phyloP scores from a whole-genome alignment of 1,284 basidiomycete genomes.

The Fomitopsis betulina region DNA sequence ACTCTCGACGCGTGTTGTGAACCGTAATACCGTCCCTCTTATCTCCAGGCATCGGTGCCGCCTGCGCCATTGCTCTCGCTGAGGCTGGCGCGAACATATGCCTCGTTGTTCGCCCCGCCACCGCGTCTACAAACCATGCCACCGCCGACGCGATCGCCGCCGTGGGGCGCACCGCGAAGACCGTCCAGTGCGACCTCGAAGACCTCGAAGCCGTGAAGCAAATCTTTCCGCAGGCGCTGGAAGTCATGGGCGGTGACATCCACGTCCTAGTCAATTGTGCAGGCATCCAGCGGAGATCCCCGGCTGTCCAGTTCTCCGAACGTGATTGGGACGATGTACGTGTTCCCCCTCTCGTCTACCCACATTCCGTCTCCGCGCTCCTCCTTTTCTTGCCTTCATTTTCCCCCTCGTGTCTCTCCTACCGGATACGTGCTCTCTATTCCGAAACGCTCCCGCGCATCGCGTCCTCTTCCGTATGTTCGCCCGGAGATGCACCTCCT shows the following conservation, averaged over 20 bases:
- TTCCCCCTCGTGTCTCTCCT: constrained; percentile 1
- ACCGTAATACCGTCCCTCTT: constrained; percentile 13
- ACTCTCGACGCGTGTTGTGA: constrained; percentile 9
- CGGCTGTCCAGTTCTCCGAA: constrained; percentile 80
- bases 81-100: constrained; percentile 81
- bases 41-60: constrained; percentile 64
- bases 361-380: constrained; percentile 8
- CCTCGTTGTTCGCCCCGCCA: constrained; percentile 61
- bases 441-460: neutral
- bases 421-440: neutral
- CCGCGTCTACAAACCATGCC: constrained; percentile 42
- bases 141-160: constrained; percentile 53
- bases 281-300: constrained; percentile 87
- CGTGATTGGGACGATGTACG: constrained; percentile 87
- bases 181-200: constrained; percentile 75
- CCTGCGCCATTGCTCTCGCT: constrained; percentile 68
- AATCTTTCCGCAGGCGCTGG: constrained; percentile 62
- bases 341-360: constrained; percentile 12
- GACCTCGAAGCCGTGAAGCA: constrained; percentile 62
- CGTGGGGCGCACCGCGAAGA: constrained; percentile 37
- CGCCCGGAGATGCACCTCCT: neutral
- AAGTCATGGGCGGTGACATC: constrained; percentile 61
- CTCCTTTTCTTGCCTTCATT: constrained; percentile 2
- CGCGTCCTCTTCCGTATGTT: neutral
- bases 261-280: constrained; percentile 93